Conservation (phyloP, 2,329 filamentous ascomycete species). For the Fusarium subtropicale region DNA sequence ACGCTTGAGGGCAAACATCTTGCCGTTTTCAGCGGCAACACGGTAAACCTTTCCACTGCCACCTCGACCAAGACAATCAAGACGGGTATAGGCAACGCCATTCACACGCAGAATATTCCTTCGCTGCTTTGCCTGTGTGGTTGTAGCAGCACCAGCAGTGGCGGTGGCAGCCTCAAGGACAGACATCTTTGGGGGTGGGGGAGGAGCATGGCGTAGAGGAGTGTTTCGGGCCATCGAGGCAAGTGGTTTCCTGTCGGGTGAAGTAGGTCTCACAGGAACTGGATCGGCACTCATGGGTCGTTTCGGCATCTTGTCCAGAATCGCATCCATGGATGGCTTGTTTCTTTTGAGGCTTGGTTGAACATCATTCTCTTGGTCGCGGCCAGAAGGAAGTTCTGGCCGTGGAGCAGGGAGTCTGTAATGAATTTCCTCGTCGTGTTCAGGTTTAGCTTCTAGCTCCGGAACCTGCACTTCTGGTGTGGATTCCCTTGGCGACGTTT, state of each 20-base stretch:
- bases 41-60: slow-evolving; percentile 95
- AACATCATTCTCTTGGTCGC: slow-evolving; percentile 88
- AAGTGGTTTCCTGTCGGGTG: slow-evolving; percentile 68
- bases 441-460: slow-evolving; percentile 24
- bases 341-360: slow-evolving; percentile 74
- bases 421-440: slow-evolving; percentile 54
- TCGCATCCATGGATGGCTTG: slow-evolving; percentile 65
- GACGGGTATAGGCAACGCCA: slow-evolving; percentile 87
- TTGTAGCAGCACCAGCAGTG: slow-evolving; percentile 81
- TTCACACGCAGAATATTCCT: slow-evolving; percentile 89
- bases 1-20: slow-evolving; percentile 92
- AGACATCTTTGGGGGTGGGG: slow-evolving; percentile 95
- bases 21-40: slow-evolving; percentile 96
- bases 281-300: slow-evolving; percentile 62
- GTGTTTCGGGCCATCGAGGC: slow-evolving; percentile 71
- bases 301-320: slow-evolving; percentile 67
- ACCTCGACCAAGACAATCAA: slow-evolving; percentile 91
- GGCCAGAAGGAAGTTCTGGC: slow-evolving; percentile 68
- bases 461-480: slow-evolving; percentile 30
- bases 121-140: slow-evolving; percentile 78
- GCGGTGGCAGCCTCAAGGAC: slow-evolving; percentile 92
- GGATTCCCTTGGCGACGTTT: slow-evolving; percentile 34
- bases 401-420: slow-evolving; percentile 61
- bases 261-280: slow-evolving; percentile 54
- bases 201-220: slow-evolving; percentile 80